These are phyloP conservation scores for Wickerhamiella pararugosa DNA, from an alignment of 1,139 yeast species.

Conservation along the genomic window DNA sequence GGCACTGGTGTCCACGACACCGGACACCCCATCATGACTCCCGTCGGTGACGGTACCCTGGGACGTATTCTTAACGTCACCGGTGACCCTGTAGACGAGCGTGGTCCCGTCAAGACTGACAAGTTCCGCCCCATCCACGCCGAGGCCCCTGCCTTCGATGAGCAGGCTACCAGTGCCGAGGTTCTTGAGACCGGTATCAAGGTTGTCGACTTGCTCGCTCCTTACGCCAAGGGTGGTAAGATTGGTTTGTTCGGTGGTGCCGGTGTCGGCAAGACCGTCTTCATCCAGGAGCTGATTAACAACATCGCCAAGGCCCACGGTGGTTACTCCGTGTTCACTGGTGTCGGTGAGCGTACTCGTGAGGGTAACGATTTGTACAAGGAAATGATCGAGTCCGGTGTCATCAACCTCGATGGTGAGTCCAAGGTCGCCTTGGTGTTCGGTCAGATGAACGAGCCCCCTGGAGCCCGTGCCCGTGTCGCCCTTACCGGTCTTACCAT, in stretches of 20 bases:
- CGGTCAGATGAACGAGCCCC: conserved; percentile 99
- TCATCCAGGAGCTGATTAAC: conserved; percentile 98
- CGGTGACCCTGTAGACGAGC: conserved; percentile 99
- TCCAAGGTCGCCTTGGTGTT: conserved; percentile 98
- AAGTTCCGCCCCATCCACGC: conserved; percentile 96
- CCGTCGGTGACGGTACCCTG: conserved; percentile 97
- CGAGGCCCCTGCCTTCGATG: conserved; percentile 91
- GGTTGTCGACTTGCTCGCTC: conserved; percentile 98
- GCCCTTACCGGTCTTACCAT: conserved; percentile 99
- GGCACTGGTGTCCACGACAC: conserved; percentile 87
- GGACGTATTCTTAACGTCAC: conserved; percentile 97
- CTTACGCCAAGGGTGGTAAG: conserved; percentile 99
- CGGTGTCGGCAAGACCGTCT: conserved; percentile 99
- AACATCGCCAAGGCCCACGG: conserved; percentile 99
- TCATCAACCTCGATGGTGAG: conserved; percentile 97
- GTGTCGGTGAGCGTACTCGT: conserved; percentile 99
- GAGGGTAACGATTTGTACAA: conserved; percentile 99
- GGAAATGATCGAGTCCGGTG: conserved; percentile 99
- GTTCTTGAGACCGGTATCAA: conserved; percentile 98
- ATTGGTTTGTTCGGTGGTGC: conserved; percentile 99
- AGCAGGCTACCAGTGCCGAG: conserved; percentile 96
- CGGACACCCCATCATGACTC: conserved; percentile 97
- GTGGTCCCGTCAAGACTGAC: conserved; percentile 92
- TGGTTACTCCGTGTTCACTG: conserved; percentile 99
- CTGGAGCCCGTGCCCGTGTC: conserved; percentile 99